These are phyloP conservation scores for Mariannaea sp. DNA, from an alignment of 2,329 filamentous ascomycete genomes.

Conservation along the genomic window DNA sequence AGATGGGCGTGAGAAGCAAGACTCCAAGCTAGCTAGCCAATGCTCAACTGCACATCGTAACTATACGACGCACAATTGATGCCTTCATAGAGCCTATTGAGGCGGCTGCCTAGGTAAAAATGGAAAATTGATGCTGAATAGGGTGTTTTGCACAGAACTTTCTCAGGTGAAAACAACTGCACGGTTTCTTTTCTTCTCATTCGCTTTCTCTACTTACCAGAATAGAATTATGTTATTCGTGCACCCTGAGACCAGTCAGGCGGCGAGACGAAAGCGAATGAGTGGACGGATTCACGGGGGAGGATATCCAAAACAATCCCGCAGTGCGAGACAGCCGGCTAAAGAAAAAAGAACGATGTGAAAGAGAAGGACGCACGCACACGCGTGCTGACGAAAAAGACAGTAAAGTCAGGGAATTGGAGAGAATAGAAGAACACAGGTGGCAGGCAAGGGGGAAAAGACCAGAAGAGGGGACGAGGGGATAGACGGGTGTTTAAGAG, in stretches of 20 bases:
- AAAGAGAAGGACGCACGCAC: slow-evolving; percentile 30
- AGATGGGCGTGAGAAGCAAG: background rate
- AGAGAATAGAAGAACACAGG: slow-evolving; percentile 4
- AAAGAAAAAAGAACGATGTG: slow-evolving; percentile 24
- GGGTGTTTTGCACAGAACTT: background rate
- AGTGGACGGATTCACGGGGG: slow-evolving; percentile 12
- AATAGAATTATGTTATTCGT: background rate
- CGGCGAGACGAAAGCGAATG: slow-evolving; percentile 16
- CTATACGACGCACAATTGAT: slow-evolving; percentile 10
- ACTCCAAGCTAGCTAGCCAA: slow-evolving; percentile 2
- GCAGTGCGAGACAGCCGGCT: slow-evolving; percentile 17
- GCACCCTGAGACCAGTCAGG: slow-evolving; percentile 16
- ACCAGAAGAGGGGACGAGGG: slow-evolving; percentile 11
- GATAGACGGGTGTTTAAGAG: slow-evolving; percentile 2
- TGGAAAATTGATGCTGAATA: no score
- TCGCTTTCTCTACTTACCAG: slow-evolving; percentile 7
- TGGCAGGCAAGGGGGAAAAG: slow-evolving; percentile 9
- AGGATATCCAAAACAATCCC: slow-evolving; percentile 9
- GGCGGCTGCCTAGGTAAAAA: background rate
- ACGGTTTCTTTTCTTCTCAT: background rate
- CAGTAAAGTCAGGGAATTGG: slow-evolving; percentile 11
- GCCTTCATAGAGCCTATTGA: background rate
- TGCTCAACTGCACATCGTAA: slow-evolving; percentile 2
- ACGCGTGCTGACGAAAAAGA: slow-evolving; percentile 34
- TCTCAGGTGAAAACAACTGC: background rate